Evolutionary conservation across 169 alveolate species (phyloP), one percentile per base, ranked within the genome.

Genomic region (Theileria sp.): DNA sequence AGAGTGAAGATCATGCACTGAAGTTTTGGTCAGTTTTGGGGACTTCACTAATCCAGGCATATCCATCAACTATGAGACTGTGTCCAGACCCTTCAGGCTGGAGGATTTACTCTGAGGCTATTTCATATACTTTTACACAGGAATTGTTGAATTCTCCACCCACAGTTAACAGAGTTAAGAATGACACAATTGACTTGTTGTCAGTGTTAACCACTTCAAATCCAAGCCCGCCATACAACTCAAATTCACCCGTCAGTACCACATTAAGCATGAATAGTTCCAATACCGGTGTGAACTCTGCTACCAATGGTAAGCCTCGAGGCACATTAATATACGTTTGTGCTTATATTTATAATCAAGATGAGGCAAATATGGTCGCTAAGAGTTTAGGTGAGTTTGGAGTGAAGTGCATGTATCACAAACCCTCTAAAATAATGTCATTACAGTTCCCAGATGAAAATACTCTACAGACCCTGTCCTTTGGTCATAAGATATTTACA

Each of bases 41-140:
- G 38, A n/a, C 86, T 21, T 72, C 49, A 58, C 19, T 70, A 36
- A 71, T 85, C 32, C 70, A 79, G 83, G 87, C 85, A 12, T 79
- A 85, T 49, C 87, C 91, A 19, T 85, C 84, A 12, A 70, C 87
- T 4, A 85, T 85, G 23, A 50, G 70, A 54, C 66, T 77, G 34
- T 73, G 83, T 38, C 91, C 91, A 7, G 91, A 85, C 61, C 91
- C 91, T 9, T 78, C 87, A n/a, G 91, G 91, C 38, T 85, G 87
- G 91, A 76, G 91, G 21, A 79, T 85, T 4, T 85, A 78, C 75
- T 69, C 91, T 1, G 91, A 85, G 75, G 91, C 91, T 10, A 26
- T 85, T n/a, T 54, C 91, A 15, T 75, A 64, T n/a, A 71, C 76
- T 56, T 85, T 85, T 58, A 19, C 78, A 21, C 51, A 28, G 8